A percentile compares a stretch with the other conserved stretches of the same genome.
These are phyloP conservation scores for Micractinium sp. DNA, from an alignment of 139 green algal genomes.

Conservation along the genomic window DNA sequence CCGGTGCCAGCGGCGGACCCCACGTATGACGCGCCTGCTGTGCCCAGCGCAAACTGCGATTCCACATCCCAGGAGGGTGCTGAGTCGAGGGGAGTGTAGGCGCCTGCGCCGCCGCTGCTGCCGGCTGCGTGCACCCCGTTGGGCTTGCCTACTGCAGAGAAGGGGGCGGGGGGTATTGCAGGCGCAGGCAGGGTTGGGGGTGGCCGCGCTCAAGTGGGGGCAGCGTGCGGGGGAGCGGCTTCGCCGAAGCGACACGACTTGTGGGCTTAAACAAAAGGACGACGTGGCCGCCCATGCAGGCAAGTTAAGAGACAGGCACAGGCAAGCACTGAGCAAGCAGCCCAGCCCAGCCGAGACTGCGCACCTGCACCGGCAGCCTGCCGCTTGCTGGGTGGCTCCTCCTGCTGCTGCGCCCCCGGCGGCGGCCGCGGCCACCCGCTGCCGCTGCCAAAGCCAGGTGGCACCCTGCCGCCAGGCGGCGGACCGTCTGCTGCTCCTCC, in stretches of 20 bases:
- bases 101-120: neutral
- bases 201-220: no score
- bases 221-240: no score
- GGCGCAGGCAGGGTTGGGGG: neutral
- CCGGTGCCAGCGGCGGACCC: neutral
- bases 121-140: neutral
- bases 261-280: no score
- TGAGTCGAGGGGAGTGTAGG: neutral
- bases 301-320: neutral
- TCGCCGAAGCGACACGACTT: no score
- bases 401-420: neutral
- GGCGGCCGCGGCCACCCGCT: neutral
- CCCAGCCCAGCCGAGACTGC: neutral
- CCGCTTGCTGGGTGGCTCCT: slow-evolving; percentile 25
- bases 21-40: neutral
- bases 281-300: neutral
- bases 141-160: neutral
- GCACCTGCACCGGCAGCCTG: neutral
- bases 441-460: neutral
- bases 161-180: neutral
- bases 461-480: neutral
- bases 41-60: slow-evolving; percentile 24
- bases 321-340: neutral
- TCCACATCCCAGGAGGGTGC: slow-evolving; percentile 28
- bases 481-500: neutral